Evolutionary conservation across 176 grass and related monocot species (phyloP).

Genomic region (Cenchrus americanus): DNA sequence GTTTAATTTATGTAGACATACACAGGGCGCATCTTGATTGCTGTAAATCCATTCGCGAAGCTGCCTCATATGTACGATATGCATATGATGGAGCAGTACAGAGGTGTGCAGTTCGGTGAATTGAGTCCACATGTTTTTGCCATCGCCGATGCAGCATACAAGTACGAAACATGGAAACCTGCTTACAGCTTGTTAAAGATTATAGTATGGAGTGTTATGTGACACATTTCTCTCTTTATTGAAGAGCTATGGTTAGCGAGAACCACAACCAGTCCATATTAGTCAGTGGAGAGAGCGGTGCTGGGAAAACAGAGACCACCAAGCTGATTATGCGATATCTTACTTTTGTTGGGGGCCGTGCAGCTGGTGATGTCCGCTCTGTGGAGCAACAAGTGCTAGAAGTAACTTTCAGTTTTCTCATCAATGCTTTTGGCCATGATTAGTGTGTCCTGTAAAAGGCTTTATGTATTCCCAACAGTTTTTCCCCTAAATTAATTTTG

Average conservation of each 20-base stretch:
- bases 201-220: neutral
- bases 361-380: constrained; percentile 65
- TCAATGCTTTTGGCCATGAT: neutral
- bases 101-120: constrained; percentile 68
- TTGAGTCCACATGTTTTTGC: constrained; percentile 87
- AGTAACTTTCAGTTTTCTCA: constrained; percentile 49
- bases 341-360: constrained; percentile 78
- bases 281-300: constrained; percentile 89
- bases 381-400: constrained; percentile 95
- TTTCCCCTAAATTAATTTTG: neutral
- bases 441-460: neutral
- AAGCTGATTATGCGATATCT: constrained; percentile 87
- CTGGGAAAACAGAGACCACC: constrained; percentile 85
- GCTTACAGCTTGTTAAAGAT: constrained; percentile 15
- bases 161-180: constrained; percentile 35
- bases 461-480: constrained; percentile 1
- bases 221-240: constrained; percentile 34
- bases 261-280: constrained; percentile 72
- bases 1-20: constrained; percentile 58
- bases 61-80: constrained; percentile 70
- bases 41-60: constrained; percentile 71
- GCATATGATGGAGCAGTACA: constrained; percentile 92
- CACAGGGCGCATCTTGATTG: constrained; percentile 81
- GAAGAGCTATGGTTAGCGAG: constrained; percentile 73
- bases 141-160: constrained; percentile 70